Evolutionary conservation across 1,284 basidiomycete genomes (phyloP).

Genomic region (Erythrobasidium hasegawianum): DNA sequence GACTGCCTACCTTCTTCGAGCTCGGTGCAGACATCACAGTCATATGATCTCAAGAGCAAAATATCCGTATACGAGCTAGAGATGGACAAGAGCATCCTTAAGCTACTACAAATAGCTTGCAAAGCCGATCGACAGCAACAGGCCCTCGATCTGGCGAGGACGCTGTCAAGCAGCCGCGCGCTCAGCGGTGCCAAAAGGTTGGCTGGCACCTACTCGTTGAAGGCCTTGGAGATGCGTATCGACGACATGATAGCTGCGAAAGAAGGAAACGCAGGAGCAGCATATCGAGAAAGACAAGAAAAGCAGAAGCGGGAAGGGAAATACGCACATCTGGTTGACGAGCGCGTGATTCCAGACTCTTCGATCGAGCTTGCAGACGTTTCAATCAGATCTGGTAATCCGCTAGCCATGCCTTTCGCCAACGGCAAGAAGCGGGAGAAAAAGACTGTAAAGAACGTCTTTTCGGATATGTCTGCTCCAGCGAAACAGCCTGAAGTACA

Average conservation of each 20-base stretch:
- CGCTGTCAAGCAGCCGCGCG: conserved; percentile 2
- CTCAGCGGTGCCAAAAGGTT: conserved; percentile 64
- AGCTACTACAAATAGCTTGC: conserved; percentile 85
- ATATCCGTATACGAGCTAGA: conserved; percentile 68
- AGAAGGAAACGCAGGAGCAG: conserved; percentile 45
- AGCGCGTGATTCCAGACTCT: conserved; percentile 37
- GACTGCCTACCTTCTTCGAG: conserved; percentile 40
- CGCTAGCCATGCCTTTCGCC: conserved; percentile 23
- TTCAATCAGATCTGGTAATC: conserved; percentile 4
- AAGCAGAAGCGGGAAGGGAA: conserved; percentile 43
- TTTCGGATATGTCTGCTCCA: conserved; percentile 16
- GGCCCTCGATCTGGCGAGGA: conserved; percentile 62
- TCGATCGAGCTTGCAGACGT: conserved; percentile 1
- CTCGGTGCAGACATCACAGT: conserved; percentile 29
- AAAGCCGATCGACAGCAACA: conserved; percentile 82
- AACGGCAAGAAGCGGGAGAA: conserved; percentile 20
- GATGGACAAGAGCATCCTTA: conserved; percentile 84
- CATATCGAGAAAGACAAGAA: conserved; percentile 14
- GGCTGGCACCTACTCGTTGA: conserved; percentile 82
- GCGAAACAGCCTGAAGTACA: conserved; percentile 5
- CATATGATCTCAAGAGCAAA: conserved; percentile 62
- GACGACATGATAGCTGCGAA: conserved; percentile 59
- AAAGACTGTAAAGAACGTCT: conserved; percentile 35
- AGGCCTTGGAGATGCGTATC: conserved; percentile 82
- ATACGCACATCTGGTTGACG: conserved; percentile 42